Evolutionary conservation across 306 rosid genomes (phyloP).

Genomic region (Pachyrhizus erosus): DNA sequence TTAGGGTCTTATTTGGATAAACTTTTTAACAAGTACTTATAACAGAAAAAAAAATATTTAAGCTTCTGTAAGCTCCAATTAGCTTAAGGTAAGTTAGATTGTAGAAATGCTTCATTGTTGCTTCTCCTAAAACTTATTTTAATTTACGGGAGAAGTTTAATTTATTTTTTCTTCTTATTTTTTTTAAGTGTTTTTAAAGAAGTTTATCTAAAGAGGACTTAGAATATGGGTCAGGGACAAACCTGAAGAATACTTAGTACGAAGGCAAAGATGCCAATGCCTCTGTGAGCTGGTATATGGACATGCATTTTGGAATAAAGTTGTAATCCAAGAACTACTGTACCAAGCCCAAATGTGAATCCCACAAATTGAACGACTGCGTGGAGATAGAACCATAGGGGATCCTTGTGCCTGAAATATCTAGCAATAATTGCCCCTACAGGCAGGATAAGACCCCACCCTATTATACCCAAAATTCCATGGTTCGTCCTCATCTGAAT

Average conservation of each 20-base stretch:
- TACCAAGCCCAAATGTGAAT: constrained; percentile 24
- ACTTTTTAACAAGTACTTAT: neutral
- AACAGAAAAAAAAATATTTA: neutral
- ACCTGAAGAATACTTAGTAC: constrained; percentile 24
- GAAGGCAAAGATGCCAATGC: constrained; percentile 8
- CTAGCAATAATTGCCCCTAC: constrained; percentile 25
- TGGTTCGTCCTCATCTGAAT: neutral
- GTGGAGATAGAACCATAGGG: constrained; percentile 22
- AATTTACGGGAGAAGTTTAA: too few relatives aligned
- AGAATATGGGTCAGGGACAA: neutral
- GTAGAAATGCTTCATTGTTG: too few relatives aligned
- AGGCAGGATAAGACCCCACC: constrained; percentile 23
- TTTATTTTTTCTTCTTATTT: too few relatives aligned
- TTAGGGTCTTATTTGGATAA: neutral
- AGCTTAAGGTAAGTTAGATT: too few relatives aligned
- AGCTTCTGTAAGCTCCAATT: too few relatives aligned
- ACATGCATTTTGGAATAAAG: constrained; percentile 16
- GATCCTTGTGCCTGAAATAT: constrained; percentile 30
- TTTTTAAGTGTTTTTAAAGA: too few relatives aligned
- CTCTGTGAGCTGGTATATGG: constrained; percentile 25
- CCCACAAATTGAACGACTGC: constrained; percentile 16
- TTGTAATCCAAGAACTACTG: constrained; percentile 27
- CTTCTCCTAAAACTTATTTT: too few relatives aligned
- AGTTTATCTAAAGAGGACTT: too few relatives aligned
- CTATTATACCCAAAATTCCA: constrained; percentile 17